Conservation (phyloP, 805 yeast genomes). For the Ogataea haglerorum region DNA sequence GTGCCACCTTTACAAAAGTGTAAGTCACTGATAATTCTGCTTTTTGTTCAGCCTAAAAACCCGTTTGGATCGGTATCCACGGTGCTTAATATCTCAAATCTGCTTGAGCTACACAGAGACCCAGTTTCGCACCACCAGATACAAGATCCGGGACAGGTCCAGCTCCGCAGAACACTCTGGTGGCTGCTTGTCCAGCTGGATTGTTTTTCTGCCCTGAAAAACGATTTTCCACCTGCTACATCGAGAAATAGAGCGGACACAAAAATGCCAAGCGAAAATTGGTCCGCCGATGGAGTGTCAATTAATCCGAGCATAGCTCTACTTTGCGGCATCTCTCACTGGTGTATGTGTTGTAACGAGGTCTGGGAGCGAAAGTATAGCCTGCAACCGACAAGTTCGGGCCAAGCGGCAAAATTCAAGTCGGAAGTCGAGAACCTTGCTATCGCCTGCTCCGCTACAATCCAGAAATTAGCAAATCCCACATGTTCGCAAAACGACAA, state of each 20-base stretch:
- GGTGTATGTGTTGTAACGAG: conserved; percentile 22
- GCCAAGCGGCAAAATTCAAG: too few species aligned
- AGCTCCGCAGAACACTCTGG: conserved; percentile 57
- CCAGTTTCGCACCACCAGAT: conserved; percentile 51
- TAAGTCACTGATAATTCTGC: neutral
- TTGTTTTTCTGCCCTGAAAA: conserved; percentile 51
- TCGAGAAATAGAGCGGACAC: conserved; percentile 52
- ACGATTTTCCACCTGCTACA: conserved; percentile 52
- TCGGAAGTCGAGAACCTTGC: conserved; percentile 12
- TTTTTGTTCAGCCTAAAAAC: conserved; percentile 24
- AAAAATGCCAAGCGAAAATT: conserved; percentile 45
- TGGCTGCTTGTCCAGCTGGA: conserved; percentile 64
- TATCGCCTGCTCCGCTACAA: conserved; percentile 19
- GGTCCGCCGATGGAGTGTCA: conserved; percentile 13
- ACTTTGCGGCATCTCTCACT: conserved; percentile 51
- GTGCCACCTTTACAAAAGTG: neutral
- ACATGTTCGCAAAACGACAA: neutral
- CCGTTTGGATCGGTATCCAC: conserved; percentile 50
- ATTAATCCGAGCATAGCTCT: conserved; percentile 46
- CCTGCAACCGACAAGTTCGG: neutral
- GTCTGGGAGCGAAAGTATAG: conserved; percentile 16
- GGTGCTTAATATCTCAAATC: conserved; percentile 53
- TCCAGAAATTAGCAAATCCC: conserved; percentile 10
- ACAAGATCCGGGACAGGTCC: conserved; percentile 44
- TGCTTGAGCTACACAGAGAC: conserved; percentile 54